Evolutionary conservation across 139 green algal species (phyloP).

Genomic region (Dunaliella primolecta): DNA sequence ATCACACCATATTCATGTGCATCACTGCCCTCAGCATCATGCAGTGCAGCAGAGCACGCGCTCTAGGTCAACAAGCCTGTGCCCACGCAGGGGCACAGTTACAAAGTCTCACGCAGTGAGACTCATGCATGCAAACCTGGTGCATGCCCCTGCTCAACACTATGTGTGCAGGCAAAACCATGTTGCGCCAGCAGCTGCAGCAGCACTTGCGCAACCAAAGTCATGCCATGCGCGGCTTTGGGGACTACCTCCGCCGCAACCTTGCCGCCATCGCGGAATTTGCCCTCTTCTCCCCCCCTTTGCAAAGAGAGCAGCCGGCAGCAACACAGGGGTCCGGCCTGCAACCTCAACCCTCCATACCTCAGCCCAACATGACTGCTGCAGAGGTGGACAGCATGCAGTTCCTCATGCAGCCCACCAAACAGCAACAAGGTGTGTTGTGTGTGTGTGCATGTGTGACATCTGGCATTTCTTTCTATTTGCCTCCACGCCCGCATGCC

Average conservation of each 20-base stretch:
- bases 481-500: too few relatives aligned
- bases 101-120: too few relatives aligned
- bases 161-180: slow-evolving; percentile 17
- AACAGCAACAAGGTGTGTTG: slow-evolving; percentile 11
- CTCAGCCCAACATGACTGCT: slow-evolving; percentile 29
- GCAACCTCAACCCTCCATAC: not conserved
- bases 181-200: slow-evolving; percentile 44
- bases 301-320: not conserved
- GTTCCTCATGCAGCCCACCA: slow-evolving; percentile 42
- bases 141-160: too few relatives aligned
- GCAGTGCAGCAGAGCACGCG: too few relatives aligned
- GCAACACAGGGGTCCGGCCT: not conserved
- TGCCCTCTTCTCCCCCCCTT: slow-evolving; percentile 10
- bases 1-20: too few relatives aligned
- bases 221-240: slow-evolving; percentile 26
- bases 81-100: too few relatives aligned
- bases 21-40: too few relatives aligned
- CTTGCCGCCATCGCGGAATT: slow-evolving; percentile 30
- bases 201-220: slow-evolving; percentile 31
- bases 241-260: slow-evolving; percentile 44
- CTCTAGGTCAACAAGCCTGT: too few relatives aligned
- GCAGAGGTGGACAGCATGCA: slow-evolving; percentile 65
- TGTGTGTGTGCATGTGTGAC: too few relatives aligned
- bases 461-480: too few relatives aligned
- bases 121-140: too few relatives aligned